phyloP scores from a whole-genome alignment of 768 basidiomycete species.

The Suillus bovinus region DNA sequence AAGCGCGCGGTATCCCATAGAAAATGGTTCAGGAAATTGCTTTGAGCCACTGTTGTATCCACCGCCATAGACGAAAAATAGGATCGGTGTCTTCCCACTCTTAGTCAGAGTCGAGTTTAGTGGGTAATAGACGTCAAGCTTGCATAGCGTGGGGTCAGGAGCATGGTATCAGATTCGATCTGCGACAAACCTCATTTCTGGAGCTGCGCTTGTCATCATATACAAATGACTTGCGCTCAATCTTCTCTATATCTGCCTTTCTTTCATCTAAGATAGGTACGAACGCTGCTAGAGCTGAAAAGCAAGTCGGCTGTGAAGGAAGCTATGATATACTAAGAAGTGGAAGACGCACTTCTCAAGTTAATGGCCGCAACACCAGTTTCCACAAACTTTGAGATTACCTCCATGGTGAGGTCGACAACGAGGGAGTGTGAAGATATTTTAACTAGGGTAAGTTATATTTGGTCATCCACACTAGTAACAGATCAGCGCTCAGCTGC shows the following conservation, averaged over 20 bases:
- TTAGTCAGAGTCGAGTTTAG: conserved; percentile 25
- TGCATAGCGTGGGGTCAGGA: not conserved
- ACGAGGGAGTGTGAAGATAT: not conserved
- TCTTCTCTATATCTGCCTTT: conserved; percentile 44
- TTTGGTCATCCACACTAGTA: not conserved
- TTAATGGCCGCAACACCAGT: conserved; percentile 33
- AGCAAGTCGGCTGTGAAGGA: conserved; percentile 1
- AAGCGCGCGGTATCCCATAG: conserved; percentile 55
- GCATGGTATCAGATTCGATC: not conserved
- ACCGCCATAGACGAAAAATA: conserved; percentile 70
- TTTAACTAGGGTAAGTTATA: not conserved
- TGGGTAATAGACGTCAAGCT: conserved; percentile 74
- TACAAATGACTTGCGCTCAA: conserved; percentile 54
- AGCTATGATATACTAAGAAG: conserved; percentile 3
- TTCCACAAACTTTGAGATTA: conserved; percentile 32
- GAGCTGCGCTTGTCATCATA: conserved; percentile 40
- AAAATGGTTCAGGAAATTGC: conserved; percentile 44
- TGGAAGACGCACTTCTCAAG: conserved; percentile 34
- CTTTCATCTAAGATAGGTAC: conserved; percentile 50
- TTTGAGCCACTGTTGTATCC: conserved; percentile 56
- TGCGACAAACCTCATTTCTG: not conserved
- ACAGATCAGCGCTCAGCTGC: not conserved
- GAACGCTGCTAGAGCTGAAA: conserved; percentile 49
- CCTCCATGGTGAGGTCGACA: conserved; percentile 32
- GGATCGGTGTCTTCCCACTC: conserved; percentile 42